phyloP scores from a whole-genome alignment of 441 rosid species.

The Iberis amara region DNA sequence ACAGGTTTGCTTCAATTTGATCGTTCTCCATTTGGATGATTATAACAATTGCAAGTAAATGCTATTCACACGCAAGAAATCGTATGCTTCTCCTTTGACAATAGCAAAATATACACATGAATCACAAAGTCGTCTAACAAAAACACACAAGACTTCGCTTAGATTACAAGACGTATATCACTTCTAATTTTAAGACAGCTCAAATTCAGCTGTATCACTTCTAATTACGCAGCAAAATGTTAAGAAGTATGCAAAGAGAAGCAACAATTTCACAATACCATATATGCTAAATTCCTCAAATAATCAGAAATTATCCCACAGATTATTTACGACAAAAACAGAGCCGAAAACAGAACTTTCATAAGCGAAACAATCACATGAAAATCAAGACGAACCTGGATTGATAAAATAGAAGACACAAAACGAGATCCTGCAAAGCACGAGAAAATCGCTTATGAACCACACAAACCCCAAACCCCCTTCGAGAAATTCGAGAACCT shows the following conservation, averaged over 20 bases:
- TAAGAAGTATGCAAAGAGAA: too few species aligned
- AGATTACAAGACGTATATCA: slow-evolving; percentile 21
- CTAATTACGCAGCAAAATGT: too few species aligned
- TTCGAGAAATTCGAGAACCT: neutral
- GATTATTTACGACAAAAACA: neutral
- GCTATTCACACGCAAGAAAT: slow-evolving; percentile 1
- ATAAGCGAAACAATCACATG: too few species aligned
- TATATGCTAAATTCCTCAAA: neutral
- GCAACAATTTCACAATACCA: too few species aligned
- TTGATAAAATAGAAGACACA: neutral
- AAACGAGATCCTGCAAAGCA: slow-evolving; percentile 16
- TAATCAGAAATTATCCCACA: neutral
- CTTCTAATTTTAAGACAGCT: slow-evolving; percentile 3
- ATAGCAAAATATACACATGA: slow-evolving; percentile 1
- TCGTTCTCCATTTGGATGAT: too few species aligned
- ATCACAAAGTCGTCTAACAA: neutral
- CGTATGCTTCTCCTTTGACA: slow-evolving; percentile 23
- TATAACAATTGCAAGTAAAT: too few species aligned
- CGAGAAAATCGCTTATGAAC: slow-evolving; percentile 20
- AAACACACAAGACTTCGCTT: slow-evolving; percentile 22
- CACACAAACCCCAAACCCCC: slow-evolving; percentile 15
- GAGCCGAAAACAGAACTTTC: neutral
- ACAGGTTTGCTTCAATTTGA: neutral
- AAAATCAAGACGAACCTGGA: slow-evolving; percentile 24
- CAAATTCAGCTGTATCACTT: neutral